Percentiles rank a stretch among this genome's conserved stretches.
These are phyloP conservation scores for Zopfia rhizophila DNA, from an alignment of 2,329 filamentous ascomycete genomes.

Conservation along the genomic window DNA sequence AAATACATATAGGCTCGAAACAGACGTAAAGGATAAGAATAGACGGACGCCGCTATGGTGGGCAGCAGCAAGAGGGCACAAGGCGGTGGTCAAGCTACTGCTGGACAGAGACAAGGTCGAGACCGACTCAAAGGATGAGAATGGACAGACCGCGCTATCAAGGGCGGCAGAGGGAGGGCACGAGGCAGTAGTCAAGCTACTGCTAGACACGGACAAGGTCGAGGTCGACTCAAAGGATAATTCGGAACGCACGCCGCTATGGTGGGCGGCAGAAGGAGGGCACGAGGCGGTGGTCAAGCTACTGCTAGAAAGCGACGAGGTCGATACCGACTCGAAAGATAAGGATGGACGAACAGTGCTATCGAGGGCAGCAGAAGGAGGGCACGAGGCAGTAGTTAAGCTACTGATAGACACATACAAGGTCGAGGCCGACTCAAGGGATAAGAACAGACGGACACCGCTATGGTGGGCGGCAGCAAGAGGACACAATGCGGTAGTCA, in stretches of 20 bases:
- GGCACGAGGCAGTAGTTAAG: conserved; percentile 3
- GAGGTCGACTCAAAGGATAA: conserved; percentile 8
- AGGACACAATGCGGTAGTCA: background rate
- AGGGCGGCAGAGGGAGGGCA: conserved; percentile 7
- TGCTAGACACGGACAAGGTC: conserved; percentile 13
- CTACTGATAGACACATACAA: conserved; percentile 6
- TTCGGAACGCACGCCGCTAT: conserved; percentile 12
- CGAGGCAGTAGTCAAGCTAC: conserved; percentile 4
- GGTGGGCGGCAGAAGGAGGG: conserved; percentile 1
- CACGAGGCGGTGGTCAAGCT: conserved; percentile 9
- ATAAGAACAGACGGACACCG: conserved; percentile 6
- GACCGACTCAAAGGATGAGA: conserved; percentile 2
- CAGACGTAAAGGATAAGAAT: background rate
- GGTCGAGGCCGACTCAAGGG: conserved; percentile 10
- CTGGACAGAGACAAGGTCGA: conserved; percentile 8
- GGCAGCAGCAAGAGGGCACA: background rate
- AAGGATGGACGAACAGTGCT: background rate
- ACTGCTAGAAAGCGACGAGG: conserved; percentile 3
- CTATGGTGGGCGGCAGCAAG: background rate
- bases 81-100: conserved; percentile 4
- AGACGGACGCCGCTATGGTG: conserved; percentile 1
- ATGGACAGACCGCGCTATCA: too few relatives aligned
- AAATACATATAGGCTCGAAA: background rate
- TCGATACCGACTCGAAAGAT: conserved; percentile 1
- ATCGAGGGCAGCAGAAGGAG: conserved; percentile 12